phyloP scores from a whole-genome alignment of 768 basidiomycete genomes.

The Fomitopsis serialis region DNA sequence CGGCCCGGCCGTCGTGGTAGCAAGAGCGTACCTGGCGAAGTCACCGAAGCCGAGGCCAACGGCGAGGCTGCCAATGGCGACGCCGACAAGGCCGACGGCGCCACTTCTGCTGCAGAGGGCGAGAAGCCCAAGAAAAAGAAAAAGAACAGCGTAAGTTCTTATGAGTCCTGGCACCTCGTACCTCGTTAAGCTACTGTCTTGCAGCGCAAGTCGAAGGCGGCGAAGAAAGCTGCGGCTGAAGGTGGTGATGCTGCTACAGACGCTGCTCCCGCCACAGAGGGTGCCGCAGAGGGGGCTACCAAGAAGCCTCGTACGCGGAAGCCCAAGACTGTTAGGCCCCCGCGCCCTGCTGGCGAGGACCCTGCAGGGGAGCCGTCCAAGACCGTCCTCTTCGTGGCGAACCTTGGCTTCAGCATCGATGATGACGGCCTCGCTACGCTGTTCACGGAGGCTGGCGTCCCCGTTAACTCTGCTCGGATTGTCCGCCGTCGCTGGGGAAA shows the following conservation, averaged over 20 bases:
- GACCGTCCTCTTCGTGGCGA: slow-evolving; percentile 92
- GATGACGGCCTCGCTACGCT: slow-evolving; percentile 75
- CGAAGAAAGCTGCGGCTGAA: slow-evolving; percentile 30
- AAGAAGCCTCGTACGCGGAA: slow-evolving; percentile 52
- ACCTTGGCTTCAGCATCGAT: slow-evolving; percentile 92
- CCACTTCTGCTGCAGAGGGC: slow-evolving; percentile 45
- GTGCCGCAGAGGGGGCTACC: slow-evolving; percentile 31
- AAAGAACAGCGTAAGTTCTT: slow-evolving; percentile 52
- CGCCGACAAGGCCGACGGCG: slow-evolving; percentile 43
- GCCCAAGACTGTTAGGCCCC: slow-evolving; percentile 48
- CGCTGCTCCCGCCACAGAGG: slow-evolving; percentile 17
- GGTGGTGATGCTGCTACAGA: slow-evolving; percentile 24
- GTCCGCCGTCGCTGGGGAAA: slow-evolving; percentile 82
- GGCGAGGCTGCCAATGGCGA: slow-evolving; percentile 59
- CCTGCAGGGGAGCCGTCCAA: slow-evolving; percentile 86
- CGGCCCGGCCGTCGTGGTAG: slow-evolving; percentile 80
- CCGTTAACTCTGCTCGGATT: slow-evolving; percentile 81
- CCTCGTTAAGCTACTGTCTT: slow-evolving; percentile 16
- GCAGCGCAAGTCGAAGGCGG: slow-evolving; percentile 42
- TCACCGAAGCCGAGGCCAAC: slow-evolving; percentile 85
- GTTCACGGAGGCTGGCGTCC: slow-evolving; percentile 84
- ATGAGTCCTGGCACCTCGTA: slow-evolving; percentile 8
- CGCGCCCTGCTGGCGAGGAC: slow-evolving; percentile 75
- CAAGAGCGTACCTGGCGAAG: slow-evolving; percentile 85
- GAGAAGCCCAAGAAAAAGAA: slow-evolving; percentile 79